Conservation (phyloP, 2,329 filamentous ascomycete genomes). For the Aspergillus brunneoviolaceus region DNA sequence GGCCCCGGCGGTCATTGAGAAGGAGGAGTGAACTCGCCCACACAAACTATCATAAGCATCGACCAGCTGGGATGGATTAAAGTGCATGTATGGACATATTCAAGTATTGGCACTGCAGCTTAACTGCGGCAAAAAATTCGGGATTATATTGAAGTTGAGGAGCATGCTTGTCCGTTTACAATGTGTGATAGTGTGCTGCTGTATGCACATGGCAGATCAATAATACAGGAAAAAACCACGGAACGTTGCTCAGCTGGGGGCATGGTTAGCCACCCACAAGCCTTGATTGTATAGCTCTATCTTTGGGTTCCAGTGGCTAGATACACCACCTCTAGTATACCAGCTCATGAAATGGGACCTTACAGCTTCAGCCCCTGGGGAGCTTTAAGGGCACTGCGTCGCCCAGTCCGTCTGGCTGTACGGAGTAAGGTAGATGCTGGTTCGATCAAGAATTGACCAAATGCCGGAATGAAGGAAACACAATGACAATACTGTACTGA, state of each 20-base stretch:
- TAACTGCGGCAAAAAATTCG: neutral
- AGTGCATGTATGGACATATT: neutral
- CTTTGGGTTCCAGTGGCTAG: neutral
- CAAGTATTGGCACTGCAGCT: neutral
- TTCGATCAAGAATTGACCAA: conserved; percentile 4
- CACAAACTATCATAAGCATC: neutral
- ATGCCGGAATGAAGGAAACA: neutral
- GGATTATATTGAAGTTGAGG: neutral
- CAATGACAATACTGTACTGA: neutral
- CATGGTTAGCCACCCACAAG: neutral
- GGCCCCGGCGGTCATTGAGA: conserved; percentile 64
- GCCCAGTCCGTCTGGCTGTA: no score
- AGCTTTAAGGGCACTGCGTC: no score
- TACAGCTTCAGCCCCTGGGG: no score
- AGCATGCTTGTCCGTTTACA: neutral
- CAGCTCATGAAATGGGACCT: no score
- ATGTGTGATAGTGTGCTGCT: neutral
- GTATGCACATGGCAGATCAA: neutral
- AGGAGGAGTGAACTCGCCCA: conserved; percentile 45
- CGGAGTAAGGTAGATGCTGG: neutral
- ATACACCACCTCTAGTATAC: neutral
- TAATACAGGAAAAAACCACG: neutral
- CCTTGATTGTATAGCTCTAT: neutral
- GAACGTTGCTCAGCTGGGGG: neutral
- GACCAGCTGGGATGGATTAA: conserved; percentile 1